Evolutionary conservation across 495 filamentous ascomycete species (phyloP).

Genomic region (Chaetomium fimeti): DNA sequence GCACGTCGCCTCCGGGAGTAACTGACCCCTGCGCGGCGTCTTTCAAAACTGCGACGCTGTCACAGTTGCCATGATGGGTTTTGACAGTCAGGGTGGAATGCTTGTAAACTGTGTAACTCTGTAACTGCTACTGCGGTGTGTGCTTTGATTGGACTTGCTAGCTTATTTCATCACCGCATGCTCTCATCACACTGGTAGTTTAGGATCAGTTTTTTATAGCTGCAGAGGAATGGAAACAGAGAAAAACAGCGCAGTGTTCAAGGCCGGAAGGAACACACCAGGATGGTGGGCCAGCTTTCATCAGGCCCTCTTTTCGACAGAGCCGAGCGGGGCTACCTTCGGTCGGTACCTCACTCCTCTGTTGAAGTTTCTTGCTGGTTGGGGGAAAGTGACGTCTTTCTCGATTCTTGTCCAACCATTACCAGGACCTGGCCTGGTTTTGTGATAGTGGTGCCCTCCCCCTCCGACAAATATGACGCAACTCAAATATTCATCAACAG

Average conservation of each 20-base stretch:
- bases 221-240: too few relatives aligned
- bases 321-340: not conserved
- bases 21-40: too few relatives aligned
- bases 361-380: constrained; percentile 1
- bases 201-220: too few relatives aligned
- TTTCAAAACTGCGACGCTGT: not conserved
- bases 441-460: not conserved
- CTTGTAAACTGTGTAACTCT: too few relatives aligned
- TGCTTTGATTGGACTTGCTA: too few relatives aligned
- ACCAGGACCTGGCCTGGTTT: not conserved
- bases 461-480: not conserved
- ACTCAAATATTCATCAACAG: not conserved
- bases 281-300: not conserved
- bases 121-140: too few relatives aligned
- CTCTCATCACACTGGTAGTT: too few relatives aligned
- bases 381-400: not conserved
- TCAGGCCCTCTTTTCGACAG: not conserved
- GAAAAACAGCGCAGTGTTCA: too few relatives aligned
- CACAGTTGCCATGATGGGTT: not conserved
- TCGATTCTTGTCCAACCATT: not conserved
- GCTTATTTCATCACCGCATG: too few relatives aligned
- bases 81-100: too few relatives aligned
- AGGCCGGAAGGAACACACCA: too few relatives aligned
- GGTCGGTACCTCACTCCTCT: not conserved
- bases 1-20: too few relatives aligned